Evolutionary conservation across 225 moss, liverwort and hornwort species (phyloP).

Genomic region (Pseudisothecium myosuroides): DNA sequence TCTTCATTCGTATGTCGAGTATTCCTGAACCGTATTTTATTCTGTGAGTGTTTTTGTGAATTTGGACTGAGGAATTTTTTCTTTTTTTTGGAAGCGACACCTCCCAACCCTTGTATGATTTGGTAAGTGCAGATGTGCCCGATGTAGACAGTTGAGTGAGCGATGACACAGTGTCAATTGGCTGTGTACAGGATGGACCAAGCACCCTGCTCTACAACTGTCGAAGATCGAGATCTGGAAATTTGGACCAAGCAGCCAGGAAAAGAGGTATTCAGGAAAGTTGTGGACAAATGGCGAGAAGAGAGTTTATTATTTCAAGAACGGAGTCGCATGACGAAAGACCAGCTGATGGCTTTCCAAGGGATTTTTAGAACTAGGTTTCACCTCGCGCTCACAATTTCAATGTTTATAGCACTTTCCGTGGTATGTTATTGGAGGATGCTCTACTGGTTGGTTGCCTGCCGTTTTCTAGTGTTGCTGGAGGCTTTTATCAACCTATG

Average conservation of each 20-base stretch:
- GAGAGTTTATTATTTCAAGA: no score
- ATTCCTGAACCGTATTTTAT: background rate
- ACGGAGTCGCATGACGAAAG: fast-evolving
- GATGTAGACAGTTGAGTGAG: background rate
- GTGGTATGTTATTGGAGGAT: no score
- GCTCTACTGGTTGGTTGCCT: background rate
- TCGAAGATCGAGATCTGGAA: background rate
- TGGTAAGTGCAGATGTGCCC: background rate
- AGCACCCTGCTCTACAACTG: no score
- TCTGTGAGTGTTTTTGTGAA: background rate
- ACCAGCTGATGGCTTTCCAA: no score
- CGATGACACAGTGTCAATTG: background rate
- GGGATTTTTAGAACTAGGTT: no score
- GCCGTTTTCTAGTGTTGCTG: background rate
- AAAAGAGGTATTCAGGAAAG: background rate
- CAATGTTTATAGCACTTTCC: no score
- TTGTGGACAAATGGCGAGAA: background rate
- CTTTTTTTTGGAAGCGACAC: background rate
- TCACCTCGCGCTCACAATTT: no score
- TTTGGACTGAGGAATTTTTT: background rate
- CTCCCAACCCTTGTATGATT: no score
- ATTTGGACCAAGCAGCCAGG: background rate
- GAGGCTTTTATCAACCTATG: no score
- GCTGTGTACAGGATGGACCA: background rate
- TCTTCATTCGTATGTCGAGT: no score